phyloP scores from a whole-genome alignment of 768 basidiomycete genomes.

The Lactarius vividus region DNA sequence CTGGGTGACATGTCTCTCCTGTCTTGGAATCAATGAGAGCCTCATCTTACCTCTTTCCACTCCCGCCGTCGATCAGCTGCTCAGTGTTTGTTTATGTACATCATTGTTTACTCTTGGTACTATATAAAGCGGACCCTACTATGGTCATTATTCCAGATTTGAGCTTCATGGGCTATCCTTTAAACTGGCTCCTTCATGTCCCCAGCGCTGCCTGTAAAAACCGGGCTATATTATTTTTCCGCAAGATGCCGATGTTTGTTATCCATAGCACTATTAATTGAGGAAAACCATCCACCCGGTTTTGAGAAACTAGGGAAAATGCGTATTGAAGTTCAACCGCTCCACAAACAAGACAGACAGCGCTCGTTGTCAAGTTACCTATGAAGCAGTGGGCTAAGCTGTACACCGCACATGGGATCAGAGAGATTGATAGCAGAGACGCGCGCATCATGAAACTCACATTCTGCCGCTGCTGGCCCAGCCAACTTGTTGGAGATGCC shows the following conservation, averaged over 20 bases:
- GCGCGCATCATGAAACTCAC: slow-evolving; percentile 7
- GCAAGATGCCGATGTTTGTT: neutral
- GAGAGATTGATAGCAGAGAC: neutral
- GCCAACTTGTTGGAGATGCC: slow-evolving; percentile 22
- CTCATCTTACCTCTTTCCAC: neutral
- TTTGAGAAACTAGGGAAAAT: neutral
- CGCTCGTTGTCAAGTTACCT: slow-evolving; percentile 6
- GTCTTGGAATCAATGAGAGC: slow-evolving; percentile 73
- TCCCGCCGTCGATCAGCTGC: neutral
- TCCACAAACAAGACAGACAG: neutral
- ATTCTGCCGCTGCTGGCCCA: slow-evolving; percentile 29
- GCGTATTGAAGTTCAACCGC: neutral
- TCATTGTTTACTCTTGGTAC: neutral
- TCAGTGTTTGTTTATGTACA: slow-evolving; percentile 12
- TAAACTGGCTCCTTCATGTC: neutral
- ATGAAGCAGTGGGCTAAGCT: slow-evolving; percentile 25
- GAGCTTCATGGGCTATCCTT: neutral
- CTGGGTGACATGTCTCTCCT: slow-evolving; percentile 84
- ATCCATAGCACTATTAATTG: neutral
- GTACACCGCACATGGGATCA: neutral
- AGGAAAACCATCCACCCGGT: neutral
- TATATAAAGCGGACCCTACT: slow-evolving; percentile 5
- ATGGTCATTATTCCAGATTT: neutral
- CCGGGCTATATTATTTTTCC: neutral
- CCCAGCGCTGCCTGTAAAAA: neutral